Conservation (phyloP, 768 basidiomycete species). For the Tulasnella sp. region DNA sequence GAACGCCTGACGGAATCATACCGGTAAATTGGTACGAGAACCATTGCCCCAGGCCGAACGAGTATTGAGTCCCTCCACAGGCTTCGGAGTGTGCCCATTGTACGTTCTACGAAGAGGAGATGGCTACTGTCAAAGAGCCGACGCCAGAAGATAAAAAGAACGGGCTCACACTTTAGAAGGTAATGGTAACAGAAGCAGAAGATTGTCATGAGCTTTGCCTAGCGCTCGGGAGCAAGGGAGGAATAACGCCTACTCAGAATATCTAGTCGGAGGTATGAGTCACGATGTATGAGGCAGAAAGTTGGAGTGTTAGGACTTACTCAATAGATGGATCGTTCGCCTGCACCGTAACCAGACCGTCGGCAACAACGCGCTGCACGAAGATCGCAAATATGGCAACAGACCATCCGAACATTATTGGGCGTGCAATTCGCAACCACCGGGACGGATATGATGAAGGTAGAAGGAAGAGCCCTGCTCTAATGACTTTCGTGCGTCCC, state of each 20-base stretch:
- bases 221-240: neutral
- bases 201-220: neutral
- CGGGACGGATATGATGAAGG: neutral
- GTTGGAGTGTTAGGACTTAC: neutral
- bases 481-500: neutral
- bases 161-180: neutral
- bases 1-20: neutral
- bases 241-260: neutral
- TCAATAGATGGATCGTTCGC: conserved; percentile 4
- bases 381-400: neutral
- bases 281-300: no score
- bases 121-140: neutral
- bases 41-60: conserved; percentile 18
- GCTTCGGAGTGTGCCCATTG: conserved; percentile 12
- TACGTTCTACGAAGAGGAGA: neutral
- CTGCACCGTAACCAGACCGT: neutral
- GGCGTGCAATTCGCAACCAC: neutral
- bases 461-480: neutral
- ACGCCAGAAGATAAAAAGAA: neutral
- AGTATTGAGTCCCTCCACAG: conserved; percentile 9
- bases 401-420: neutral
- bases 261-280: neutral
- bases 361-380: neutral
- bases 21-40: conserved; percentile 12
- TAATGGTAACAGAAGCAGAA: neutral